Evolutionary conservation across 345 rosid species (phyloP).

Genomic region (Populus euphratica): DNA sequence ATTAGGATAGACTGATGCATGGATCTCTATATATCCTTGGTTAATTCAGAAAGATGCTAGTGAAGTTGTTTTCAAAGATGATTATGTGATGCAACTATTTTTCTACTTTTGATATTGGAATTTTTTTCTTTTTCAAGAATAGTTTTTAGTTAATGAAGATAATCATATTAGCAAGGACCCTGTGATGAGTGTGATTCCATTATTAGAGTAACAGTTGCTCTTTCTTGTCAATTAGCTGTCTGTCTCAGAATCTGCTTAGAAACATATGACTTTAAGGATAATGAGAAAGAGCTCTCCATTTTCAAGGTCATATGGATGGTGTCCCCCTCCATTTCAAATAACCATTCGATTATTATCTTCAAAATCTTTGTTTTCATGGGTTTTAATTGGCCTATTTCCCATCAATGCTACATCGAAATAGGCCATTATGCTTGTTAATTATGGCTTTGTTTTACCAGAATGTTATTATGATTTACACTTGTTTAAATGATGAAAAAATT

Average conservation of each 20-base stretch:
- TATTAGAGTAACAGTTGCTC: slow-evolving; percentile 10
- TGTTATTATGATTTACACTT: neutral
- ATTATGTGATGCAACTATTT: neutral
- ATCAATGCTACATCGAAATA: slow-evolving; percentile 13
- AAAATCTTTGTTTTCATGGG: slow-evolving; percentile 23
- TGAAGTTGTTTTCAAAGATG: neutral
- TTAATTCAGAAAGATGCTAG: neutral
- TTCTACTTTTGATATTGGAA: neutral
- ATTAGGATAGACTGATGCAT: neutral
- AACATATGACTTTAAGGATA: slow-evolving; percentile 11
- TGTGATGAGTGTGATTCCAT: slow-evolving; percentile 11
- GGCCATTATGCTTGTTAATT: slow-evolving; percentile 11
- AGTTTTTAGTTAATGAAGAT: neutral
- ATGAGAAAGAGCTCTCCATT: slow-evolving; percentile 7
- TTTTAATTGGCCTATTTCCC: slow-evolving; percentile 20
- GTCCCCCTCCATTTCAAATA: slow-evolving; percentile 33
- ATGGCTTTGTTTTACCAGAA: slow-evolving; percentile 3
- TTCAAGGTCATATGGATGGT: slow-evolving; percentile 33
- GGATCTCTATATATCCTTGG: neutral
- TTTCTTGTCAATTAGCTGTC: slow-evolving; percentile 32
- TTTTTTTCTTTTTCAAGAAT: neutral
- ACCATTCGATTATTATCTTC: slow-evolving; percentile 23
- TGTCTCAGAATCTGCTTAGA: slow-evolving; percentile 17
- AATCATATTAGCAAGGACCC: neutral
- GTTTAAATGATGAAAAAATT: neutral